Evolutionary conservation across 2,329 filamentous ascomycete species (phyloP).

Genomic region (Coleophoma eucalyptorum): DNA sequence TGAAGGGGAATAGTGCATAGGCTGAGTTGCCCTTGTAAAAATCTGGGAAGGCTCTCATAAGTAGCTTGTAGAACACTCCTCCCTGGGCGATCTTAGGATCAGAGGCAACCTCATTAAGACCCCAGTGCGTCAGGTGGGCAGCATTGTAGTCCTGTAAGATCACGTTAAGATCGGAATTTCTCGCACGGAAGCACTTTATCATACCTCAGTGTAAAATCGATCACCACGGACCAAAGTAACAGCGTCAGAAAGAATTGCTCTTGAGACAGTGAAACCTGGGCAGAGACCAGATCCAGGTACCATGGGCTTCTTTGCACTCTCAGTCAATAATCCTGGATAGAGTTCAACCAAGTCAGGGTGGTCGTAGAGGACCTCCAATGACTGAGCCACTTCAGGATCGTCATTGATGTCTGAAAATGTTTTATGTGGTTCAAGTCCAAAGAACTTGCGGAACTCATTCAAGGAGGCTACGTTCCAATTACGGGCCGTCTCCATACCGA

Average conservation of each 20-base stretch:
- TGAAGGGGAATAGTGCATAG: conserved; percentile 62
- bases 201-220: conserved; percentile 49
- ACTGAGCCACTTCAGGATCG: conserved; percentile 64
- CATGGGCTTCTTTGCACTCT: conserved; percentile 46
- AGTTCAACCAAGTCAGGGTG: conserved; percentile 55
- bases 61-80: conserved; percentile 79
- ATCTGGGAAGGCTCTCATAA: conserved; percentile 71
- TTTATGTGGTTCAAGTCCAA: conserved; percentile 69
- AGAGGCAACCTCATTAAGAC: conserved; percentile 56
- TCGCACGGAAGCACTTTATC: conserved; percentile 42
- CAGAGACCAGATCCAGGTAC: conserved; percentile 46
- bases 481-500: conserved; percentile 73
- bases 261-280: conserved; percentile 45
- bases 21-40: conserved; percentile 73
- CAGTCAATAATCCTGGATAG: conserved; percentile 61
- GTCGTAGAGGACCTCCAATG: conserved; percentile 64
- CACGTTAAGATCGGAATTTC: background rate
- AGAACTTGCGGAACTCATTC: conserved; percentile 83
- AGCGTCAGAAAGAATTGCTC: conserved; percentile 54
- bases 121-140: conserved; percentile 75
- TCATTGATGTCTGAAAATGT: conserved; percentile 81
- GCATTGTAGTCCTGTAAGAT: conserved; percentile 37
- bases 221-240: conserved; percentile 52
- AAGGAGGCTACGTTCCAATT: conserved; percentile 68
- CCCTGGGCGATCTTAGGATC: conserved; percentile 62